phyloP scores from a whole-genome alignment of 345 rosid genomes.

The Linum tenue region DNA sequence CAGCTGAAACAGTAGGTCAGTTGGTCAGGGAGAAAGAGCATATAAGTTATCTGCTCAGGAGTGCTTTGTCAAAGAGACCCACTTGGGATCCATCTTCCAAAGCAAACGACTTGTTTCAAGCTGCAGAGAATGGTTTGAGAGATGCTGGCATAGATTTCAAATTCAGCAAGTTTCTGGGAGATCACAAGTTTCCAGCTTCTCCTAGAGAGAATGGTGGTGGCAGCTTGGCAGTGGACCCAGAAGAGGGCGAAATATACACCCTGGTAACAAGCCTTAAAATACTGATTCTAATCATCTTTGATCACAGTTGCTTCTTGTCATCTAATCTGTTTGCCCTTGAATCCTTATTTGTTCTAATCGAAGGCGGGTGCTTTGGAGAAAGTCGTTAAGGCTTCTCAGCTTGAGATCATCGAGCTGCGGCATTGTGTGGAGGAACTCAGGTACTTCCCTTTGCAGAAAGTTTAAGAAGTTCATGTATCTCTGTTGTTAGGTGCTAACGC shows the following conservation, averaged over 20 bases:
- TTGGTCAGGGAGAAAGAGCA: slow-evolving; percentile 84
- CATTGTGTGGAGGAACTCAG: slow-evolving; percentile 76
- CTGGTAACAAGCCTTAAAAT: slow-evolving; percentile 42
- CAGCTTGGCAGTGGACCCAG: slow-evolving; percentile 21
- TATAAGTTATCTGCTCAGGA: slow-evolving; percentile 71
- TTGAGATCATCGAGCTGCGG: slow-evolving; percentile 67
- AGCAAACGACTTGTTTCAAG: slow-evolving; percentile 57
- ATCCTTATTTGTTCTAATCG: slow-evolving; percentile 7
- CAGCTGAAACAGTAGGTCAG: slow-evolving; percentile 59
- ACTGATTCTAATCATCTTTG: slow-evolving; percentile 5
- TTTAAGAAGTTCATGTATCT: neutral
- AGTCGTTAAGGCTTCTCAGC: slow-evolving; percentile 83
- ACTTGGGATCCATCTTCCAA: slow-evolving; percentile 45
- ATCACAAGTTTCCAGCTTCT: slow-evolving; percentile 28
- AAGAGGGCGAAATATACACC: slow-evolving; percentile 70
- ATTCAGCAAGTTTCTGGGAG: slow-evolving; percentile 38
- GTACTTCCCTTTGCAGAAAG: slow-evolving; percentile 22
- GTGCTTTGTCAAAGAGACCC: slow-evolving; percentile 77
- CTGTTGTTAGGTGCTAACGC: neutral
- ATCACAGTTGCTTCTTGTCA: neutral
- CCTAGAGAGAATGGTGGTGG: slow-evolving; percentile 20
- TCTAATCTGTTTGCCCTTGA: slow-evolving; percentile 6
- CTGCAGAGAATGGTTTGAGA: slow-evolving; percentile 78
- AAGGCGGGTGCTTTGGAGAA: slow-evolving; percentile 97
- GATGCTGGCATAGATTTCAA: slow-evolving; percentile 67